Percentiles rank a stretch among this genome's conserved stretches.
Evolutionary conservation across 768 basidiomycete genomes (phyloP).

Genomic region (Termitomyces sp.): DNA sequence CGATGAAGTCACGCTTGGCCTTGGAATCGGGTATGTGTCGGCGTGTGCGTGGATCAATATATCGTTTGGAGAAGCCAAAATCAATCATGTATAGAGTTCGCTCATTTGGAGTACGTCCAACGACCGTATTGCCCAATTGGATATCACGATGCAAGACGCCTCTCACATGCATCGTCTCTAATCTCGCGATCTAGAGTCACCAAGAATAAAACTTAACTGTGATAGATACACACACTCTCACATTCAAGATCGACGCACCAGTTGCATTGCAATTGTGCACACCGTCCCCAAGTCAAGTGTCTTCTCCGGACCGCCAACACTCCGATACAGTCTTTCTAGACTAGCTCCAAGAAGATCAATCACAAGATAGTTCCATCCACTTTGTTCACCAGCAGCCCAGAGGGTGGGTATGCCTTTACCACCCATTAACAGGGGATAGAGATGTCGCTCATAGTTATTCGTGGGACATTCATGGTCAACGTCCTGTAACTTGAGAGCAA

Average conservation of each 20-base stretch:
- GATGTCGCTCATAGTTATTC: conserved; percentile 61
- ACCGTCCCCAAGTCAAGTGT: conserved; percentile 67
- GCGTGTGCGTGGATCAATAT: conserved; percentile 58
- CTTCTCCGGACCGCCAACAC: conserved; percentile 41
- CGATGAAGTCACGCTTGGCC: conserved; percentile 67
- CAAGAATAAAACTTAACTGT: conserved; percentile 1
- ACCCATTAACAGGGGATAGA: conserved; percentile 70
- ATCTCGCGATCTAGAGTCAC: conserved; percentile 50
- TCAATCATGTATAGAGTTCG: conserved; percentile 76
- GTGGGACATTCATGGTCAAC: conserved; percentile 72
- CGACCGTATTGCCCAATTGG: conserved; percentile 71
- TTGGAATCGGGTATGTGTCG: conserved; percentile 72
- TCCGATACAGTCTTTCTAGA: conserved; percentile 56
- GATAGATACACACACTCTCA: neutral
- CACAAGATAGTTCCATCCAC: conserved; percentile 66
- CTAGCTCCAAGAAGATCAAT: conserved; percentile 72
- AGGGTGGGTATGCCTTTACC: conserved; percentile 70
- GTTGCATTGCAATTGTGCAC: conserved; percentile 71
- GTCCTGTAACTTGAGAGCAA: conserved; percentile 71
- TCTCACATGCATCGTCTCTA: conserved; percentile 72
- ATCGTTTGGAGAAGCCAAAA: conserved; percentile 79
- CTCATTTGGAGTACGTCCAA: conserved; percentile 57
- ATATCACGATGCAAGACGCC: conserved; percentile 77
- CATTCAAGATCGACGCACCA: conserved; percentile 40
- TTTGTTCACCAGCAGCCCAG: conserved; percentile 56